These are phyloP conservation scores for Aspergillus brunneoviolaceus DNA, from an alignment of 2,329 filamentous ascomycete genomes.

Conservation along the genomic window DNA sequence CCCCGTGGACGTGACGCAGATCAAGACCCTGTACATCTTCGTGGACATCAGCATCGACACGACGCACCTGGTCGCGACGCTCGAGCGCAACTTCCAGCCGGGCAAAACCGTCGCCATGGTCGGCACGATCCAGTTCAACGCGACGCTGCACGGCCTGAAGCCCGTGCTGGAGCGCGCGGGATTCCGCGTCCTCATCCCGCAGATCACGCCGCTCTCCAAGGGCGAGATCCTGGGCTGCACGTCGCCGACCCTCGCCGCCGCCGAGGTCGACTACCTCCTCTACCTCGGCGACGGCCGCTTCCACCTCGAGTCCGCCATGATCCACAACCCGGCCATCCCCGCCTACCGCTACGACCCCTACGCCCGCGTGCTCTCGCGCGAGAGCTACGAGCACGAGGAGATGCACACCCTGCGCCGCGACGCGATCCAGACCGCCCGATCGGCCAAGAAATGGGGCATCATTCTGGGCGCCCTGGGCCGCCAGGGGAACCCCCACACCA, in stretches of 20 bases:
- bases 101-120: slow-evolving; percentile 90
- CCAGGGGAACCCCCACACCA: slow-evolving; percentile 92
- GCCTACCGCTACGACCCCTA: slow-evolving; percentile 98
- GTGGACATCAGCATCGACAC: slow-evolving; percentile 97
- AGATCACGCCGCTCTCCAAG: slow-evolving; percentile 88
- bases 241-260: slow-evolving; percentile 68
- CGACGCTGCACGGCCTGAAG: slow-evolving; percentile 84
- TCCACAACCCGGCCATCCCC: slow-evolving; percentile 87
- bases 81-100: slow-evolving; percentile 81
- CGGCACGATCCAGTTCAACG: slow-evolving; percentile 98
- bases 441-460: slow-evolving; percentile 86
- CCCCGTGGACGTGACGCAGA: slow-evolving; percentile 92
- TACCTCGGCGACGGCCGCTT: slow-evolving; percentile 93
- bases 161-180: slow-evolving; percentile 77
- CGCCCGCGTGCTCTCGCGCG: slow-evolving; percentile 83
- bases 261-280: slow-evolving; percentile 71
- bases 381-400: slow-evolving; percentile 87
- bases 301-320: slow-evolving; percentile 98
- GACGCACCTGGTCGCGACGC: slow-evolving; percentile 76
- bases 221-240: slow-evolving; percentile 98
- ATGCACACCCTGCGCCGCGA: slow-evolving; percentile 78
- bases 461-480: slow-evolving; percentile 90
- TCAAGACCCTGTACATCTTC: slow-evolving; percentile 96
- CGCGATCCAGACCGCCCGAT: slow-evolving; percentile 73
- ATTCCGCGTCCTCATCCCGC: slow-evolving; percentile 81